Evolutionary conservation across 2,329 filamentous ascomycete genomes (phyloP).

Genomic region (Trichoderma guizhouense): DNA sequence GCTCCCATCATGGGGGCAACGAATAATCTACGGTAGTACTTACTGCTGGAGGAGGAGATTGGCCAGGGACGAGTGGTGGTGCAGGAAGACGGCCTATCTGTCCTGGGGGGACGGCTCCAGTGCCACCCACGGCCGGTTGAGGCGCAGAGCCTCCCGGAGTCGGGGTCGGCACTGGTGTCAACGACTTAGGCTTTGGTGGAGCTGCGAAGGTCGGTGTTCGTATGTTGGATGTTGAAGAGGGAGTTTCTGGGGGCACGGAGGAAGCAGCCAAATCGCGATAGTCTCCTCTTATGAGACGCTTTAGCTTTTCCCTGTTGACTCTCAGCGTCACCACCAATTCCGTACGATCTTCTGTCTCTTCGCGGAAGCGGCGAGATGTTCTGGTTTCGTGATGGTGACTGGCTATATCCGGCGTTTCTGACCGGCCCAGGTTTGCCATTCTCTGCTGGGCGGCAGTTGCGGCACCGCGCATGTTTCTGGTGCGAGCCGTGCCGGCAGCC

Average conservation of each 20-base stretch:
- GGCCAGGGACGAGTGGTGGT: slow-evolving; percentile 56
- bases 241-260: slow-evolving; percentile 35
- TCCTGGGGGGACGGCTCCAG: slow-evolving; percentile 43
- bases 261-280: slow-evolving; percentile 39
- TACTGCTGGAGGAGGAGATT: slow-evolving; percentile 58
- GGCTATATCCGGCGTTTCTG: slow-evolving; percentile 80
- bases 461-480: slow-evolving; percentile 83
- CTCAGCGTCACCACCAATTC: slow-evolving; percentile 71
- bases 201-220: slow-evolving; percentile 32
- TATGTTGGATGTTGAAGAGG: slow-evolving; percentile 29
- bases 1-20: background rate
- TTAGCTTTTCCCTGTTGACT: slow-evolving; percentile 68
- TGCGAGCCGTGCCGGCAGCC: slow-evolving; percentile 74
- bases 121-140: slow-evolving; percentile 31
- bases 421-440: slow-evolving; percentile 77
- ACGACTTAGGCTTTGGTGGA: slow-evolving; percentile 33
- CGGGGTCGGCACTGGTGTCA: slow-evolving; percentile 35
- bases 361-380: slow-evolving; percentile 62
- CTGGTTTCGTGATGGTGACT: slow-evolving; percentile 70
- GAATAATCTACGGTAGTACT: slow-evolving; percentile 33
- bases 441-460: slow-evolving; percentile 82
- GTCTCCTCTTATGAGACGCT: slow-evolving; percentile 59
- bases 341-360: slow-evolving; percentile 75
- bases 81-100: slow-evolving; percentile 68
- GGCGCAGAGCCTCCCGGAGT: slow-evolving; percentile 28